A percentile compares a stretch with the other conserved stretches of the same genome.
phyloP scores from a whole-genome alignment of 768 basidiomycete genomes.

The Artomyces pyxidatus region DNA sequence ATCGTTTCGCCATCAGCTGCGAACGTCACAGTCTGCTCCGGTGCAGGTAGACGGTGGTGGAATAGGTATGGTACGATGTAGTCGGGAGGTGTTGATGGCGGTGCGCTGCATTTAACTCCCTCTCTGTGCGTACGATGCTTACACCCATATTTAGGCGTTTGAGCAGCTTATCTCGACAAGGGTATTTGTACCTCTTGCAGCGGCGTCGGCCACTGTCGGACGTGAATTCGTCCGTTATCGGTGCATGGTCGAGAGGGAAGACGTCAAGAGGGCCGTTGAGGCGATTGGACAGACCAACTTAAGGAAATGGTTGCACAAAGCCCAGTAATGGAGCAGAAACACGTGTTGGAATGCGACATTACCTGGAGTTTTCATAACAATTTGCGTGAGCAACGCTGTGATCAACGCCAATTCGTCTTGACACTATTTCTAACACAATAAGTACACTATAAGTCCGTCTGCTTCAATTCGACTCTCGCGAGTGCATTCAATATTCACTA shows the following conservation, averaged over 20 bases:
- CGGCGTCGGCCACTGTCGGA: slow-evolving; percentile 40
- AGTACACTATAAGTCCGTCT: too few relatives aligned
- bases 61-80: slow-evolving; percentile 67
- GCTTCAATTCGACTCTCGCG: too few relatives aligned
- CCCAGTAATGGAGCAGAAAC: too few relatives aligned
- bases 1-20: slow-evolving; percentile 66
- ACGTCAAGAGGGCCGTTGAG: slow-evolving; percentile 62
- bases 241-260: slow-evolving; percentile 52
- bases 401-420: too few relatives aligned
- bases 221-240: slow-evolving; percentile 74
- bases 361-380: too few relatives aligned
- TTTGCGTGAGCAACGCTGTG: too few relatives aligned
- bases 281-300: slow-evolving; percentile 59
- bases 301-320: slow-evolving; percentile 71
- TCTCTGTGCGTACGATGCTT: too few relatives aligned
- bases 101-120: slow-evolving; percentile 51
- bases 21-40: slow-evolving; percentile 64
- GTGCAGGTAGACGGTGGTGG: slow-evolving; percentile 61
- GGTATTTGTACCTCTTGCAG: slow-evolving; percentile 47
- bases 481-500: background rate
- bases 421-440: too few relatives aligned
- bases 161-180: slow-evolving; percentile 52
- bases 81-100: slow-evolving; percentile 53
- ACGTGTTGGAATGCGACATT: too few relatives aligned
- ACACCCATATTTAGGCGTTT: too few relatives aligned